Base-by-base conservation (phyloP, 164 flowering plant species). In the Annona cherimola region DNA sequence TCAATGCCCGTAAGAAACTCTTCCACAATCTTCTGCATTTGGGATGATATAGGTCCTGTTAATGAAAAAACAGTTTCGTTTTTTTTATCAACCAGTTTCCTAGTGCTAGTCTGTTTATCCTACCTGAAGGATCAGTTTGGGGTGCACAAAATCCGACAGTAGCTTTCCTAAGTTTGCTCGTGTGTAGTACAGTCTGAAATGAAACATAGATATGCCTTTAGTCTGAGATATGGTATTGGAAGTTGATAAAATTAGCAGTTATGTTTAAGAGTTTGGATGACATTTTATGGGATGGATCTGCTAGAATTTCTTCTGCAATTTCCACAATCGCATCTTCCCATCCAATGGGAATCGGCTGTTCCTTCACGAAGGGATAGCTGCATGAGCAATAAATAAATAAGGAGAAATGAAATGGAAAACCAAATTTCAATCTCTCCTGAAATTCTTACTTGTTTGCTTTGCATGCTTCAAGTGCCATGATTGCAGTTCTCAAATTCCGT, bases 381-480 rank as follows among this genome's bases (percentile, higher is more conserved):
- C 76, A 72, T 45, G 20, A 20, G 14, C 4, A 61, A 2, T 59
- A 43, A 5, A 66, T 18, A 6, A 67, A 61, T 82, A 59, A 73
- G 42, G 39, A 66, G 69, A 55, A 12, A 40, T 40, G 39, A 45
- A n/a, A 14, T 42, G 20, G 39, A 69, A 69, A 44, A 2, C 39
- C 7, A 26, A 19, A 45, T 6, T 18, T 44, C 45, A 67, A 7
- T 46, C 40, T 39, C n/a, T 59, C 14, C 4, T 43, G 46, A 42
- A 41, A 16, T 54, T 45, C 81, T 75, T 78, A 90, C 95, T 84
- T 87, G 87, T 88, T 84, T 63, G 88, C 84, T 83, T 83, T 90
- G 87, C 95, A 87, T 54, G 91, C 92, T 87, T 90, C 95, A 71
- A 90, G 91, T 63, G 89, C 91, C 95, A 88, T 87, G 67, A 88